Evolutionary conservation across 2,329 filamentous ascomycete species (phyloP).

Genomic region (Fusarium illudens): DNA sequence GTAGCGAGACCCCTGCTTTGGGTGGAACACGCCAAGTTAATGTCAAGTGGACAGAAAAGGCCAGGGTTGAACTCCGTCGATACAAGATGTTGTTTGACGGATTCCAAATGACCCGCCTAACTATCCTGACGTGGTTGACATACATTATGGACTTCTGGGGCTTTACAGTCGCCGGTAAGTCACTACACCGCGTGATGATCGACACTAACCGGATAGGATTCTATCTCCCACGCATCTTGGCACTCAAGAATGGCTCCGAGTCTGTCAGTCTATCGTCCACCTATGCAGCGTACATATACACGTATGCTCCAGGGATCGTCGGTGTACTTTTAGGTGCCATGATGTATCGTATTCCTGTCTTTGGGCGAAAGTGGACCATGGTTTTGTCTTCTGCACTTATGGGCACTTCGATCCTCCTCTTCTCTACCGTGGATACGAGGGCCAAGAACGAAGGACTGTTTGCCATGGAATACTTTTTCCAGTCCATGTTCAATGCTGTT

Average conservation of each 20-base stretch:
- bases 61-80: constrained; percentile 28
- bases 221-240: constrained; percentile 59
- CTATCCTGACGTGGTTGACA: constrained; percentile 49
- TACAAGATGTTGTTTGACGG: constrained; percentile 48
- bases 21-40: constrained; percentile 29
- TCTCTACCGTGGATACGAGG: constrained; percentile 52
- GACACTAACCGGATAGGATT: constrained; percentile 39
- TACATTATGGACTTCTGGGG: constrained; percentile 52
- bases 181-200: rapidly evolving
- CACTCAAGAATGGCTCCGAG: constrained; percentile 58
- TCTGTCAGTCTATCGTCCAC: constrained; percentile 55
- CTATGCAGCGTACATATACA: constrained; percentile 63
- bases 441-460: constrained; percentile 51
- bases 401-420: constrained; percentile 57
- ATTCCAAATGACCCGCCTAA: constrained; percentile 47
- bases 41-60: constrained; percentile 24
- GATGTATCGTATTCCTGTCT: constrained; percentile 50
- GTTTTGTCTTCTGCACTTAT: constrained; percentile 55
- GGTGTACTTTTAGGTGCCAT: constrained; percentile 58
- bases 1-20: constrained; percentile 23
- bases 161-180: constrained; percentile 49
- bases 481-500: constrained; percentile 50
- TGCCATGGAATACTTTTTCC: constrained; percentile 55
- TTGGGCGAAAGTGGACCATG: constrained; percentile 55
- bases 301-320: constrained; percentile 61